Base-by-base conservation (phyloP, 805 yeast species). In the Candida bentonensis region DNA sequence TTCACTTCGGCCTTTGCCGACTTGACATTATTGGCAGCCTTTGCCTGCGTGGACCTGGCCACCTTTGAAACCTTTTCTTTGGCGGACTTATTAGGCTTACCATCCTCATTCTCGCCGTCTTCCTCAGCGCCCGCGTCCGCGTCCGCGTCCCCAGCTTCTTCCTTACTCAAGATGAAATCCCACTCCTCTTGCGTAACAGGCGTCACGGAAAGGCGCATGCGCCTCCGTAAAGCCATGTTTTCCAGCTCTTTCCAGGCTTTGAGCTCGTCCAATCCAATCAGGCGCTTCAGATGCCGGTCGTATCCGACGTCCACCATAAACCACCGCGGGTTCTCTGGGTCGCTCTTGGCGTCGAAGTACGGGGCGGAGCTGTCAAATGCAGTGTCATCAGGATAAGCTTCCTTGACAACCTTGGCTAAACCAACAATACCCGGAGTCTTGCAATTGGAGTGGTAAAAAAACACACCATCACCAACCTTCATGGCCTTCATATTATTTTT, bases 361-460 rank as follows among this genome's bases (percentile, higher is more conserved):
- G 69, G 63, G 27, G 68, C 64, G 25, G 58, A 61, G 3, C 59
- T 47, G 47, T 72, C 70, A 47, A 67, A 68, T 28, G 66, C 65
- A 7, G 62, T 54, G 36, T 45, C 50, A 46, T 62, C 66, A 1
- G 53, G 52, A 46, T 57, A 58, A 1, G 64, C 63, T 34, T 54
- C 59, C 44, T 55, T 58, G 25, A 44, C 50, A 5, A 62, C 50
- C 5, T 45, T 48, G 49, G 59, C 51, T 13, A 71, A 49, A 2
- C 79, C 80, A 4, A 73, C 78, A 15, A 76, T 66, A 0, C 77
- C 80, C 1, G 80, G 80, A 3, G 51, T 53, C 21, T 67, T 65
- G 47, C 79, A 69, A 50, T 74, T 75, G 3, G 79, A 74, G 47
- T 75, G 77, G 47, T 75, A 75, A 47, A 76, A 74, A 4, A 75